Evolutionary conservation across 306 rosid genomes (phyloP), one percentile per base, ranked within the genome.

Genomic region (Ochetophila trinervis): DNA sequence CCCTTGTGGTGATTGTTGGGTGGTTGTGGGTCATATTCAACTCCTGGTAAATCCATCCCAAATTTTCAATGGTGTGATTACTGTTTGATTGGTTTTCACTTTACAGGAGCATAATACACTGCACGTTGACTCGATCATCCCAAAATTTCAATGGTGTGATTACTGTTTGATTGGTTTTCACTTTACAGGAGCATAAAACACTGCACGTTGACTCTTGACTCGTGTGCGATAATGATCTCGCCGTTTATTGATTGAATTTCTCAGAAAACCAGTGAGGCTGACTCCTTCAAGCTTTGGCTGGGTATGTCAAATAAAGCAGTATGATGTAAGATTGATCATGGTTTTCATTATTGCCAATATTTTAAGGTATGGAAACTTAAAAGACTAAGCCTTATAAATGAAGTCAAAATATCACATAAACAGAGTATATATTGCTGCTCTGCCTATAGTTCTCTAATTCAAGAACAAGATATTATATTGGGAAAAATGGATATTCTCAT

Each of bases 401-500:
- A 66, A 53, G 70, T 66, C 61, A 53, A 66, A n/a, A 32, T 50
- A 53, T 66, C 35, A n/a, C 37, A 16, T 19, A 12, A n/a, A 32
- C 44, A 4, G 18, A 1, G 40, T 6, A 57, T 32, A 57, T 57
- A 13, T 61, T 5, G 14, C 30, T 6, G 34, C 15, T 56, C 57
- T 42, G 10, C 16, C 37, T 22, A 23, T 7, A 45, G 0, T n/a
- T 20, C 15, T 20, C 40, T 50, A 18, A 52, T 35, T 30, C 19
- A 51, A 2, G 49, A 27, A n/a, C 12, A 55, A 48, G n/a, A 3
- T 14, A 57, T 34, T n/a, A 14, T 21, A n/a, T 17, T 14, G 4
- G 11, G 22, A 69, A 68, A 79, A 45, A 85, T 82, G 87, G 83
- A 72, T 7, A 57, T 36, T 64, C 45, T 42, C 70, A 61, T 5